Conservation (phyloP, 805 yeast species). For the Zygosaccharomyces rouxii region DNA sequence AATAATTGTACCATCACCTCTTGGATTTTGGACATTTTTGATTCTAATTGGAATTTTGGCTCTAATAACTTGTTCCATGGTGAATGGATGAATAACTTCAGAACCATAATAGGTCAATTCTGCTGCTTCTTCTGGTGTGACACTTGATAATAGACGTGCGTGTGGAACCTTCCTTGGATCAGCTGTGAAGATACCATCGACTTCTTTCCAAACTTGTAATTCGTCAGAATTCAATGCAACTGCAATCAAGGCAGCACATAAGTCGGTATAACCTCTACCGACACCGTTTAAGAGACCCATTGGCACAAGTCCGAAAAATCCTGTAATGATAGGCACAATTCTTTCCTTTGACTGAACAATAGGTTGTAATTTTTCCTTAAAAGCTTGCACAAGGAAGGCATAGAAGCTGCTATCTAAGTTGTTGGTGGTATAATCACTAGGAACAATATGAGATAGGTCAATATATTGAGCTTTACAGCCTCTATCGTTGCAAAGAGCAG, state of each 20-base stretch:
- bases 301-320: slow-evolving; percentile 93
- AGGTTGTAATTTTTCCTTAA: slow-evolving; percentile 47
- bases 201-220: slow-evolving; percentile 97
- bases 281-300: slow-evolving; percentile 91
- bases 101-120: slow-evolving; percentile 97
- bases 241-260: slow-evolving; percentile 95
- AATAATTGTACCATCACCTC: slow-evolving; percentile 89
- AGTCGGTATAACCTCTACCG: slow-evolving; percentile 96
- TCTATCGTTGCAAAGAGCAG: slow-evolving; percentile 75
- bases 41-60: slow-evolving; percentile 96
- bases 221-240: slow-evolving; percentile 92
- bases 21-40: slow-evolving; percentile 91
- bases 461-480: slow-evolving; percentile 76
- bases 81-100: slow-evolving; percentile 97
- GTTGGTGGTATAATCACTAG: slow-evolving; percentile 48
- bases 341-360: slow-evolving; percentile 36
- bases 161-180: slow-evolving; percentile 93
- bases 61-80: slow-evolving; percentile 97
- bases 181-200: slow-evolving; percentile 97
- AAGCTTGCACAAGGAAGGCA: slow-evolving; percentile 46
- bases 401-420: slow-evolving; percentile 70
- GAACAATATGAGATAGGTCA: slow-evolving; percentile 71
- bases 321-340: slow-evolving; percentile 86
- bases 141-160: slow-evolving; percentile 78
- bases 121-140: slow-evolving; percentile 98